phyloP scores from a whole-genome alignment of 176 grass and related monocot genomes.

The Rhynchospora tenuis region DNA sequence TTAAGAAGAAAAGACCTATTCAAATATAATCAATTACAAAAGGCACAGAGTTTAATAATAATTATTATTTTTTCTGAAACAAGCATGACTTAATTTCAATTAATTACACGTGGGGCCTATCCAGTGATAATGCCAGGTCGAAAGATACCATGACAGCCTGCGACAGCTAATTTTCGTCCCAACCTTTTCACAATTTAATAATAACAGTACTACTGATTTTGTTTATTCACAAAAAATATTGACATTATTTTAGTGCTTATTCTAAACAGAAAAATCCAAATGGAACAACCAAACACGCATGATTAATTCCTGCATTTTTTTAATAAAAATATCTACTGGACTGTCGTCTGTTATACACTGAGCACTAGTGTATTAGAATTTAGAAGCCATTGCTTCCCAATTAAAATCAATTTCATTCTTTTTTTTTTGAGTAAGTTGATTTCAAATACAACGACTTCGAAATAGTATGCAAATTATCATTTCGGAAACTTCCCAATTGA shows the following conservation, averaged over 20 bases:
- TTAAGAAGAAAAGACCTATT: background rate
- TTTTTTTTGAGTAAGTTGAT: background rate
- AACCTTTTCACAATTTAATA: background rate
- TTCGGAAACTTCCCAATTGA: background rate
- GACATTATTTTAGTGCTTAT: background rate
- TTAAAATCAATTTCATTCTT: background rate
- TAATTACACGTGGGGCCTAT: background rate
- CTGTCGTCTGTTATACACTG: background rate
- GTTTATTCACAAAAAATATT: background rate
- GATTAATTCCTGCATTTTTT: background rate
- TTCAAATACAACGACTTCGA: background rate
- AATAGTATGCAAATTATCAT: background rate
- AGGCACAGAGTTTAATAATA: background rate
- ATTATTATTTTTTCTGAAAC: background rate
- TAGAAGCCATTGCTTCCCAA: background rate
- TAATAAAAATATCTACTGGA: background rate
- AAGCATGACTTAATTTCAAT: background rate
- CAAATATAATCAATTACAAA: background rate
- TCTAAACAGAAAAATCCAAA: background rate
- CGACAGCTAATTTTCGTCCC: constrained; percentile 3
- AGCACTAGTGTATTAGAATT: background rate
- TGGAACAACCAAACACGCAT: background rate
- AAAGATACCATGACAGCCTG: constrained; percentile 20
- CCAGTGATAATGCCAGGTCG: constrained; percentile 3
- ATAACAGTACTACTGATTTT: background rate